phyloP scores from a whole-genome alignment of 2,329 filamentous ascomycete genomes.

The Nemania abortiva region DNA sequence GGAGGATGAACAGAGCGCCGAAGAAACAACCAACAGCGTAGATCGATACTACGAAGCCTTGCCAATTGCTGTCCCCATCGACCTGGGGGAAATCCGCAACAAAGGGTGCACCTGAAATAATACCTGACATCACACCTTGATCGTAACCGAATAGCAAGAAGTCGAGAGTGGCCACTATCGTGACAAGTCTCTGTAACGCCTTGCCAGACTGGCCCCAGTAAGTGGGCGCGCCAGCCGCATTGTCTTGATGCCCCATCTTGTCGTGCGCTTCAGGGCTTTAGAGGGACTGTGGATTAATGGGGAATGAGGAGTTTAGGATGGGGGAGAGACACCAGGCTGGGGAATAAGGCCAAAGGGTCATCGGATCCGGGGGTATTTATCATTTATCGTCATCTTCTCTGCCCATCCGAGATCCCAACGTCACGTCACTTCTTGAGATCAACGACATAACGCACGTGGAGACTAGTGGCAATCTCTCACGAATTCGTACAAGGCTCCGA shows the following conservation, averaged over 20 bases:
- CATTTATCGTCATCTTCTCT: constrained; percentile 17
- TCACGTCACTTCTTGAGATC: constrained; percentile 5
- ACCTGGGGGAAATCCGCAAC: constrained; percentile 51
- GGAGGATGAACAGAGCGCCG: constrained; percentile 56
- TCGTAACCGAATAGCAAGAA: constrained; percentile 51
- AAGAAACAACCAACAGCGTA: constrained; percentile 59
- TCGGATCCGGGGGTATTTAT: constrained; percentile 27
- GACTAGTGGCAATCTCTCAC: constrained; percentile 23
- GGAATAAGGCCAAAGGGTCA: constrained; percentile 11
- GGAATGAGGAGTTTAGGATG: constrained; percentile 1
- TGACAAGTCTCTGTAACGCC: constrained; percentile 48
- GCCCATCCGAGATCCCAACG: neutral
- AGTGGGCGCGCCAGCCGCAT: constrained; percentile 48
- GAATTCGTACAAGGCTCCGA: constrained; percentile 30
- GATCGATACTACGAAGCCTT: constrained; percentile 56
- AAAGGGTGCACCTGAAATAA: constrained; percentile 49
- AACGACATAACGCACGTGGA: constrained; percentile 25
- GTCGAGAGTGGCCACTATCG: constrained; percentile 47
- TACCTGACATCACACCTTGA: constrained; percentile 53
- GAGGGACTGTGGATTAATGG: constrained; percentile 19
- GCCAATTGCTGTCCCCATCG: constrained; percentile 49
- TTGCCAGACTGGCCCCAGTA: constrained; percentile 51
- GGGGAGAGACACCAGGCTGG: constrained; percentile 12
- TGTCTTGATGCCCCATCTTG: constrained; percentile 47
- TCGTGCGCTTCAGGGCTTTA: constrained; percentile 14